Evolutionary conservation across 1,139 yeast genomes (phyloP), one percentile per base, ranked within the genome.

Genomic region (Taiozyma sp.): DNA sequence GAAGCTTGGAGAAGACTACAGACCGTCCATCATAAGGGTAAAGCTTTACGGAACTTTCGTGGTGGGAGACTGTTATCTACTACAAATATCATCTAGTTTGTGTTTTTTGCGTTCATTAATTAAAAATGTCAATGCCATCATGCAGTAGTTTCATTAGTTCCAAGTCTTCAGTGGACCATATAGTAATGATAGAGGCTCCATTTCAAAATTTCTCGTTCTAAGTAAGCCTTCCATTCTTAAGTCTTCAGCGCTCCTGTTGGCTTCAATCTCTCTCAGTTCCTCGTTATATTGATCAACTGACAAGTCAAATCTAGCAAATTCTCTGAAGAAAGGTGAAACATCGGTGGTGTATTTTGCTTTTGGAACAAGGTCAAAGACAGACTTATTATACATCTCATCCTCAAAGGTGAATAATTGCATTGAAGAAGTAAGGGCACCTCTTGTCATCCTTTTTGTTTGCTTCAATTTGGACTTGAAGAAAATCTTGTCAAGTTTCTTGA

Each of bases 1-100:
- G 97, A 91, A 61, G 98, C 98, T 0, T 93, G 95, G 88, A 75
- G 97, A 60, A 73, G 88, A 51, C 70, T 88, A 52, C 98, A 93
- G 67, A 69, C 75, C 3, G 73, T 80, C 1, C 79, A 79, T 49
- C 78, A 79, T 57, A 79, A 76, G 53, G 85, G 82, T 53, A 80
- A 77, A 55, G 88, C 96, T 1, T 67, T 84, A 52, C 74, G 93
- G 51, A 82, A 84, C 45, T 88, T 85, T 67, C 81, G 83, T 26
- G 96, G 97, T 7, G 96, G 97, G 6, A 64, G 69, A 53, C 45
- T 70, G 16, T 56, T 61, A n/a, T 61, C 71, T 4, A 57, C 63
- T 32, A 60, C 73, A 3, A 68, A 63, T 40, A 60, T 71, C 52
- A 62, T 70, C 5, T 21, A 40, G n/a, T 30, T 6, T 32, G 14